A percentile compares a stretch with the other conserved stretches of the same genome.
These are phyloP conservation scores for Pythium oligandrum DNA, from an alignment of 352 stramenopile species.

Conservation along the genomic window DNA sequence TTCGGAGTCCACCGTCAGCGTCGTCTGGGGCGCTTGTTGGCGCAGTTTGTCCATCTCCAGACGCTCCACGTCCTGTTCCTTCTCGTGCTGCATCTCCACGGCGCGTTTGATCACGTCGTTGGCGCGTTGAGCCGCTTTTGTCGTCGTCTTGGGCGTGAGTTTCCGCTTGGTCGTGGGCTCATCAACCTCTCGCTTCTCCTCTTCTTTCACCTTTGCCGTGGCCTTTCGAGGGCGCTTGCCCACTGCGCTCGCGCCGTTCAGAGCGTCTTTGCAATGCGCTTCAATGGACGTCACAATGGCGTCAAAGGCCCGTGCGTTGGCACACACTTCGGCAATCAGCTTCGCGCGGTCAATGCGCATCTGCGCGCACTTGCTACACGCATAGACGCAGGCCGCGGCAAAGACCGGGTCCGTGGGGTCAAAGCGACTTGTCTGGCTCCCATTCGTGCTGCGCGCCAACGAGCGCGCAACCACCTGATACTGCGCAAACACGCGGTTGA, in stretches of 20 bases:
- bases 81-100: neutral
- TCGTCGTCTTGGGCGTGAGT: conserved; percentile 2
- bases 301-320: conserved; percentile 55
- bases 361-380: conserved; percentile 63
- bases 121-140: conserved; percentile 18
- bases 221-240: neutral
- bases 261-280: conserved; percentile 12
- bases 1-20: neutral
- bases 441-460: too few relatives aligned
- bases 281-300: conserved; percentile 69
- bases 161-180: neutral
- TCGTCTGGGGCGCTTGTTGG: neutral
- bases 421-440: neutral
- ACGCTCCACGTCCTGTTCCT: neutral
- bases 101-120: conserved; percentile 10
- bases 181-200: too few relatives aligned
- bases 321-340: conserved; percentile 54
- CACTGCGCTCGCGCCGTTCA: neutral
- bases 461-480: conserved; percentile 25
- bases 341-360: conserved; percentile 55
- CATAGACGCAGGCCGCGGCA: conserved; percentile 58
- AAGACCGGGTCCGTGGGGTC: conserved; percentile 51
- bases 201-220: neutral
- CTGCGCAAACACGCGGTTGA: conserved; percentile 48
- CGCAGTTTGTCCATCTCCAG: neutral